These are phyloP conservation scores for Anisodus acutangulus DNA, from an alignment of 257 asterid genomes.

Conservation along the genomic window DNA sequence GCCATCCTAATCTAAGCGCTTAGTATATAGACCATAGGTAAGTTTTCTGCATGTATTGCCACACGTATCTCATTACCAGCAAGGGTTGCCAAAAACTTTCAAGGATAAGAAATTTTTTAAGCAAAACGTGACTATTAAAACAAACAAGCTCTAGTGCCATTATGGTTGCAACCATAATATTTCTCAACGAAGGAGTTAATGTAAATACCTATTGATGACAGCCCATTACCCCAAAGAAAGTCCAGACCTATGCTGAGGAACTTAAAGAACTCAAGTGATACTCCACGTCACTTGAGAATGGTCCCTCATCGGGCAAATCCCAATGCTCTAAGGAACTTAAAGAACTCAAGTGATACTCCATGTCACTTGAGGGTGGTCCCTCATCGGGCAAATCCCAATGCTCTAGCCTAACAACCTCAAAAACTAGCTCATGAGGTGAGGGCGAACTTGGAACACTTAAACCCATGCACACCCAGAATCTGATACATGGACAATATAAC, in stretches of 20 bases:
- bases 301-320: too few relatives aligned
- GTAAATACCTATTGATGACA: background rate
- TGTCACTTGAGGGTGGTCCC: background rate
- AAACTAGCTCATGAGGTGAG: background rate
- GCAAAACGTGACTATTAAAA: background rate
- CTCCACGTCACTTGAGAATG: background rate
- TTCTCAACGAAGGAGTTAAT: background rate
- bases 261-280: background rate
- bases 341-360: background rate
- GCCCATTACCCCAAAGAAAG: background rate
- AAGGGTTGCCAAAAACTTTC: conserved; percentile 18
- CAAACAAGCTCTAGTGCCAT: background rate
- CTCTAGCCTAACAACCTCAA: background rate
- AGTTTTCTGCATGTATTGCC: conserved; percentile 1
- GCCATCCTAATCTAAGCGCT: conserved; percentile 7
- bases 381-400: too few relatives aligned
- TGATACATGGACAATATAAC: background rate
- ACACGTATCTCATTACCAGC: conserved; percentile 16
- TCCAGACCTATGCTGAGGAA: background rate
- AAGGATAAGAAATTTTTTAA: background rate
- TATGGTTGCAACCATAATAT: background rate
- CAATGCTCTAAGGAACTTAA: background rate
- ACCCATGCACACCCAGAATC: background rate
- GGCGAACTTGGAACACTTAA: background rate
- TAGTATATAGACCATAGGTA: background rate